Evolutionary conservation across 805 yeast genomes (phyloP), one percentile per base, ranked within the genome.

Genomic region (Wickerhamomyces pijperi): DNA sequence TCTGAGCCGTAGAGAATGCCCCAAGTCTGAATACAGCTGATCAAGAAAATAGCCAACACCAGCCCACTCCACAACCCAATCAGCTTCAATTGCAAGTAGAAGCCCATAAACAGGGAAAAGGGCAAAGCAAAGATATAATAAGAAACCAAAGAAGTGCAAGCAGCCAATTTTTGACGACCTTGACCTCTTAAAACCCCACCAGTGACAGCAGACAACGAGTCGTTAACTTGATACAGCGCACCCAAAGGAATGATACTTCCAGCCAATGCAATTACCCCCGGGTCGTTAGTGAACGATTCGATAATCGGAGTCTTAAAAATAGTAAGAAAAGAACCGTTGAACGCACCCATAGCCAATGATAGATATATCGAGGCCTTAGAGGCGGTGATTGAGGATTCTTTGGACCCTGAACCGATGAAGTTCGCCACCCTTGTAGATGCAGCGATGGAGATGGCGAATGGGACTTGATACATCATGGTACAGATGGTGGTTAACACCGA

Each of bases 181-280:
- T 81, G 88, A 5, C 90, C 90, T 54, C 92, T 68, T 39, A 82
- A 62, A 43, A 84, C 69, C 14, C 90, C 90, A 14, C 85, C 87
- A 1, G 82, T 72, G 36, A 79, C 76, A 14, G 85, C 82, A 45
- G 79, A 73, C 50, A 76, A 59, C 11, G 79, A 78, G 56, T 82
- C 92, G 39, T 73, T 72, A 19, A 82, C 59, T 60, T 82, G 88
- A 71, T 78, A 79, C 25, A 74, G 50, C 1, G 87, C 82, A 36
- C 78, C 71, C 35, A 78, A 60, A 54, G 82, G 76, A 60, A 82
- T 61, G 20, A 81, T 70, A 19, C 58, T 56, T 1, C 66, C 55
- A 7, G 81, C 75, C 11, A 70, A 50, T 3, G 51, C 50, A 21
- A 78, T 65, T 3, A 82, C 87, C 3, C 65, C 70, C 34, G 61